These are phyloP conservation scores for Neofusicoccum ribis DNA, from an alignment of 2,329 filamentous ascomycete species.

Conservation along the genomic window DNA sequence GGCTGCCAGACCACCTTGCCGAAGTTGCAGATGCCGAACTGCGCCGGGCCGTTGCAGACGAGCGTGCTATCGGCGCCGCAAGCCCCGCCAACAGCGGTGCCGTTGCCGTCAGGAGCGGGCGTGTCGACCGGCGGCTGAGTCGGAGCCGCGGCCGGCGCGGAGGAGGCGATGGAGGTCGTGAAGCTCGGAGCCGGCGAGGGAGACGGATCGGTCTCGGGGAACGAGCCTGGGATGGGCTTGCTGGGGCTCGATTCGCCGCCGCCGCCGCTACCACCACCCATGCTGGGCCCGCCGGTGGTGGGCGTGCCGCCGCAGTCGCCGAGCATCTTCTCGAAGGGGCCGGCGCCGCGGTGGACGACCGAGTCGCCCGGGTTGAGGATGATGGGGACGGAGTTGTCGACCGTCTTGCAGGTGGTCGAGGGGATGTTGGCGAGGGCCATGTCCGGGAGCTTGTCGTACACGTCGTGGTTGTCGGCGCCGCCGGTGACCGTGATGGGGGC, in stretches of 20 bases:
- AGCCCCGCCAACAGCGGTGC: not conserved
- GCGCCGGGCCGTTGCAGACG: conserved; percentile 21
- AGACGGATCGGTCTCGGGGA: not conserved
- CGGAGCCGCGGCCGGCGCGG: not conserved
- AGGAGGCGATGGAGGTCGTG: not conserved
- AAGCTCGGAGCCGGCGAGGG: not conserved
- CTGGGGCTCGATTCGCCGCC: not conserved
- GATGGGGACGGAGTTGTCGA: conserved; percentile 53
- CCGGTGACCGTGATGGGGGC: conserved; percentile 66
- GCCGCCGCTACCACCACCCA: not conserved
- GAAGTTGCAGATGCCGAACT: conserved; percentile 25
- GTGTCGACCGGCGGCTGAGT: not conserved
- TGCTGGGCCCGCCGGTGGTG: not conserved
- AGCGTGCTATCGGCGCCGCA: conserved; percentile 19
- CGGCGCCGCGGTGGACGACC: conserved; percentile 39
- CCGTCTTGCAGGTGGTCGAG: conserved; percentile 52
- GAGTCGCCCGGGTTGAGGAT: conserved; percentile 64
- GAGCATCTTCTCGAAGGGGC: not conserved
- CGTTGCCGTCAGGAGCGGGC: not conserved
- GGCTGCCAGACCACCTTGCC: conserved; percentile 22
- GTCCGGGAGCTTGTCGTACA: conserved; percentile 63
- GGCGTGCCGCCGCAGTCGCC: conserved; percentile 4
- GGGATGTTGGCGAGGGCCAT: conserved; percentile 69
- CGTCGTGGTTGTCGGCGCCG: conserved; percentile 43
- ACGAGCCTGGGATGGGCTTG: not conserved